A percentile compares a stretch with the other conserved stretches of the same genome.
Evolutionary conservation across 768 basidiomycete species (phyloP).

Genomic region (Kwoniella newhampshirensis): DNA sequence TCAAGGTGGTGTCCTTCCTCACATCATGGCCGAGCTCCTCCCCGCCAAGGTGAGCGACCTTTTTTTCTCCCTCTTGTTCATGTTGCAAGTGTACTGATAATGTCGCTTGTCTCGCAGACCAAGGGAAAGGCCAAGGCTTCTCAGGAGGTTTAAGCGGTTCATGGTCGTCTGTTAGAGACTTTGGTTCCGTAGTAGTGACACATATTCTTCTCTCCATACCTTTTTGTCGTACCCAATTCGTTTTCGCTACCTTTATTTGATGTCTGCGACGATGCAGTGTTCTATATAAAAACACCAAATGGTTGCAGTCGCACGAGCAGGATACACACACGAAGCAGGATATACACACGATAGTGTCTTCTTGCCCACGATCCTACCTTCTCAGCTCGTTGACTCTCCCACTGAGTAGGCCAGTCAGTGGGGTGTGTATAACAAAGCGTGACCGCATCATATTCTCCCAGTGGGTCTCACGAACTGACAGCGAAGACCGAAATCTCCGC

Average conservation of each 20-base stretch:
- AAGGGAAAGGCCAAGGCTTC: constrained; percentile 47
- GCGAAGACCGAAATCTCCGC: too few species aligned
- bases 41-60: constrained; percentile 59
- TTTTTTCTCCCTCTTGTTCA: neutral
- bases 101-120: constrained; percentile 39
- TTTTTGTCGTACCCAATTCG: constrained; percentile 21
- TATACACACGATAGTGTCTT: too few species aligned
- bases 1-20: constrained; percentile 77
- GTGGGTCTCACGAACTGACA: too few species aligned
- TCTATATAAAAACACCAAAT: neutral
- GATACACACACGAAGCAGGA: too few species aligned
- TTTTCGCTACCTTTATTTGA: constrained; percentile 35
- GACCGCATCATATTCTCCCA: too few species aligned
- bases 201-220: neutral
- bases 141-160: constrained; percentile 48
- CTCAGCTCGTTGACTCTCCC: too few species aligned
- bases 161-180: neutral
- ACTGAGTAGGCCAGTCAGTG: too few species aligned
- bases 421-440: too few species aligned
- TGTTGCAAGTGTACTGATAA: constrained; percentile 5
- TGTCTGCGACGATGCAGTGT: constrained; percentile 24
- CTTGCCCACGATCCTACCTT: too few species aligned
- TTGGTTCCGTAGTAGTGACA: constrained; percentile 1
- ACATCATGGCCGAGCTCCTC: constrained; percentile 67
- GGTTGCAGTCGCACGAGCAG: neutral